These are phyloP conservation scores for Acorus calamus DNA, from an alignment of 106 monocot species.

Conservation along the genomic window DNA sequence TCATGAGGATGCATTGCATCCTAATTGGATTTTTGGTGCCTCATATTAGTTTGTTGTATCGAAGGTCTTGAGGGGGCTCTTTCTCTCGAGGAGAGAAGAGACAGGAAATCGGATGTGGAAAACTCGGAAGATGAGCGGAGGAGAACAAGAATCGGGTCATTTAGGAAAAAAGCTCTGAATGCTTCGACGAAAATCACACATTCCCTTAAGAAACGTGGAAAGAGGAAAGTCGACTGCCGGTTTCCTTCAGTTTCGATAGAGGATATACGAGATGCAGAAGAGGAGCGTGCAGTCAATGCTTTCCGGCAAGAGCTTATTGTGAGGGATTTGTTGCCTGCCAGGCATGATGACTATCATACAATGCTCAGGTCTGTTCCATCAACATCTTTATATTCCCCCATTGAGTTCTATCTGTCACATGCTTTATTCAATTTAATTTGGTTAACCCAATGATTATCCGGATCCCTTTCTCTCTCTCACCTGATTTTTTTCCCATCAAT, in stretches of 20 bases:
- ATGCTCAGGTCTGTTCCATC: slow-evolving; percentile 5
- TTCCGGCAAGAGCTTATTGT: slow-evolving; percentile 8
- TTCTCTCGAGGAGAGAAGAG: slow-evolving; percentile 2
- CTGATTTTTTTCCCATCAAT: neutral
- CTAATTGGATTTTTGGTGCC: too few species aligned
- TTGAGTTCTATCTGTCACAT: neutral
- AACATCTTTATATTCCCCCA: neutral
- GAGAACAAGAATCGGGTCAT: slow-evolving; percentile 5
- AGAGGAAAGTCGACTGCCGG: slow-evolving; percentile 2
- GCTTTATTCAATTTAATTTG: slow-evolving; percentile 11
- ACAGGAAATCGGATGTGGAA: slow-evolving; percentile 8
- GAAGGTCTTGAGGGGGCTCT: neutral
- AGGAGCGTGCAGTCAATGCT: slow-evolving; percentile 2
- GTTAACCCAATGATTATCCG: slow-evolving; percentile 5
- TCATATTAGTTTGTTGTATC: neutral
- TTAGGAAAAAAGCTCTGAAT: slow-evolving; percentile 6
- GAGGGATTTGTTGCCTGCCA: neutral
- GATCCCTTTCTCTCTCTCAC: neutral
- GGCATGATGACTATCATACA: slow-evolving; percentile 4
- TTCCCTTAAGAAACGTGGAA: slow-evolving; percentile 6
- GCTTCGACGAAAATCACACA: slow-evolving; percentile 6
- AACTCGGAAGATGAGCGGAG: slow-evolving; percentile 7
- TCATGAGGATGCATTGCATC: too few species aligned
- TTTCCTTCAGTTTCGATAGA: neutral
- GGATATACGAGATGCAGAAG: slow-evolving; percentile 8